Conservation (phyloP, 441 rosid species). For the Aleurites moluccanus region DNA sequence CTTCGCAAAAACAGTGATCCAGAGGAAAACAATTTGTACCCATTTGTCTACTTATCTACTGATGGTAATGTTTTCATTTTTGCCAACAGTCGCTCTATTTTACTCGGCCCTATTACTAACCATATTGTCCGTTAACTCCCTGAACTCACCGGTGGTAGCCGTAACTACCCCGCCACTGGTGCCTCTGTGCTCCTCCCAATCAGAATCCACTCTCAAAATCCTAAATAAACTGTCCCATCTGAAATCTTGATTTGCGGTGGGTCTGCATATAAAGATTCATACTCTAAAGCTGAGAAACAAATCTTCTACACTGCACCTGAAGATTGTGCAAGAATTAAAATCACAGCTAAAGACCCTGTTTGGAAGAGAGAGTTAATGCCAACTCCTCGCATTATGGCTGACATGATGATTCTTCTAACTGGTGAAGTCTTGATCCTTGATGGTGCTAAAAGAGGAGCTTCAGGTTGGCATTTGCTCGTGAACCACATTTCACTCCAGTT, state of each 20-base stretch:
- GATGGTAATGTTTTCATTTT: constrained; percentile 71
- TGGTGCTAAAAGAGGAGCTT: constrained; percentile 53
- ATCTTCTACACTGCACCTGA: constrained; percentile 36
- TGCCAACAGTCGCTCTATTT: constrained; percentile 53
- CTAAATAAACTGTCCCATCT: constrained; percentile 18
- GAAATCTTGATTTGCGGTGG: constrained; percentile 71
- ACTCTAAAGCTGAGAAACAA: constrained; percentile 30
- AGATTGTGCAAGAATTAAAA: constrained; percentile 51
- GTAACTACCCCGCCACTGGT: constrained; percentile 60
- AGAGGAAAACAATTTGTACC: constrained; percentile 69
- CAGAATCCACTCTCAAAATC: constrained; percentile 20
- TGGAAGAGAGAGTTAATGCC: constrained; percentile 70
- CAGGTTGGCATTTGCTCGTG: constrained; percentile 63
- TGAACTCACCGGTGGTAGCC: constrained; percentile 47
- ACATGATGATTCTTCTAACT: constrained; percentile 48
- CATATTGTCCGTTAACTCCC: constrained; percentile 46
- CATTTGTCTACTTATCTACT: constrained; percentile 52
- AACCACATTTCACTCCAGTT: constrained; percentile 45
- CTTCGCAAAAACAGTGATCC: constrained; percentile 44
- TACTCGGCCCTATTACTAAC: constrained; percentile 41
- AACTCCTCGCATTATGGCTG: constrained; percentile 54
- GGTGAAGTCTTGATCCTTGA: constrained; percentile 56
- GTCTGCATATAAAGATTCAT: constrained; percentile 38
- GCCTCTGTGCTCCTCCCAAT: constrained; percentile 57
- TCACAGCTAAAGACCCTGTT: constrained; percentile 31